These are phyloP conservation scores for Lepiota venenata DNA, from an alignment of 768 basidiomycete species.

Conservation along the genomic window DNA sequence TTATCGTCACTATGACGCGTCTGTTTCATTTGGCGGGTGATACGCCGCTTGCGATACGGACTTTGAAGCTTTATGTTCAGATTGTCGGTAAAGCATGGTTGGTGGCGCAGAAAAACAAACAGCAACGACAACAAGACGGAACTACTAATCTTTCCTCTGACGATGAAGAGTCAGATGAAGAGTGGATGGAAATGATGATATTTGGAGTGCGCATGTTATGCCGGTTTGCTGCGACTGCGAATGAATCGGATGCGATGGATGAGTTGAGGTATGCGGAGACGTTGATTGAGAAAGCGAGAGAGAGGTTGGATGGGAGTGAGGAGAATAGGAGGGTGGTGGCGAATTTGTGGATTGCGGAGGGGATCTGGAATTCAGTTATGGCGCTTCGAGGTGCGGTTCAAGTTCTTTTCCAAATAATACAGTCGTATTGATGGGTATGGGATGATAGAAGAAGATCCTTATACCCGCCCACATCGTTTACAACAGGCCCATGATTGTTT, in stretches of 20 bases:
- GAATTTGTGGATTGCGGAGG: constrained; percentile 63
- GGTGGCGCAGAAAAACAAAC: constrained; percentile 38
- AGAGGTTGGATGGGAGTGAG: constrained; percentile 45
- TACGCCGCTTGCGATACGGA: constrained; percentile 62
- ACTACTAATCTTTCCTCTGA: too few species aligned
- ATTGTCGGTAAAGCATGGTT: constrained; percentile 82
- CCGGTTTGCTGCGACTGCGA: constrained; percentile 30
- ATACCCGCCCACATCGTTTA: constrained; percentile 57
- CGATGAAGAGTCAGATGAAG: constrained; percentile 20
- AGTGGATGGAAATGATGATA: constrained; percentile 63
- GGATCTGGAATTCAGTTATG: constrained; percentile 68
- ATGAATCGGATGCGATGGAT: constrained; percentile 29
- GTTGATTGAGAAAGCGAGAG: constrained; percentile 58
- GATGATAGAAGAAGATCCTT: constrained; percentile 62
- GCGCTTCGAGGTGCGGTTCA: constrained; percentile 57
- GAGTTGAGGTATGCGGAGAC: constrained; percentile 61
- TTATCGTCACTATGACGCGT: constrained; percentile 80
- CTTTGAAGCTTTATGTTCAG: constrained; percentile 77
- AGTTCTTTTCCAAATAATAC: neutral
- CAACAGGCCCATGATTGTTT: constrained; percentile 52
- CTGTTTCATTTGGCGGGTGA: constrained; percentile 64
- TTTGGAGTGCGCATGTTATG: constrained; percentile 80
- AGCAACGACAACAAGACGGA: too few species aligned
- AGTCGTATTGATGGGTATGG: neutral
- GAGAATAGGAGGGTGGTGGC: constrained; percentile 54